A percentile compares a stretch with the other conserved stretches of the same genome.
Conservation (phyloP, 495 filamentous ascomycete species). For the Xanthoparmelia taractica region DNA sequence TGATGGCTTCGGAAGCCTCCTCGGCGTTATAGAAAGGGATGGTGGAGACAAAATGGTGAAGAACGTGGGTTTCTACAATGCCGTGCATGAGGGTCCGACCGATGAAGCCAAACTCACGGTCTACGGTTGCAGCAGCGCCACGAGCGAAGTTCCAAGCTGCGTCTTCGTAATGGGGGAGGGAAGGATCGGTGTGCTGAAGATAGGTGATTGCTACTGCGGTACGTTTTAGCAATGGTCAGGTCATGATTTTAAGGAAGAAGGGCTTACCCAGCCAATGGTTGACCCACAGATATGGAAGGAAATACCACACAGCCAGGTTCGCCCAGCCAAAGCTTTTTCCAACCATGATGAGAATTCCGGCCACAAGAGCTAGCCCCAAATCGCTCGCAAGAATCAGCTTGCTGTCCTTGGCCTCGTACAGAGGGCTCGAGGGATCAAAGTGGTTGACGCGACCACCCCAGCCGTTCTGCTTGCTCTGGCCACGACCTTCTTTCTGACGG, state of each 20-base stretch:
- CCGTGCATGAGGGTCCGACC: constrained; percentile 49
- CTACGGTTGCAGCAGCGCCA: constrained; percentile 52
- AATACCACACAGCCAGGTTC: constrained; percentile 90
- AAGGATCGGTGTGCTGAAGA: constrained; percentile 55
- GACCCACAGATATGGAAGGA: constrained; percentile 91
- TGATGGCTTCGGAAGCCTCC: constrained; percentile 53
- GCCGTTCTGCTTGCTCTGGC: constrained; percentile 85
- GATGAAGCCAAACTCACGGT: constrained; percentile 54
- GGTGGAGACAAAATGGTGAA: constrained; percentile 54
- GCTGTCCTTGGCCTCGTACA: constrained; percentile 86
- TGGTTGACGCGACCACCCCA: constrained; percentile 80
- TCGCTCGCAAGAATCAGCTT: constrained; percentile 79
- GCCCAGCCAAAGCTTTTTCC: constrained; percentile 69
- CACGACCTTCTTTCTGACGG: constrained; percentile 74
- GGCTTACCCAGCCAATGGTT: constrained; percentile 78
- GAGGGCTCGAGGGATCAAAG: constrained; percentile 76
- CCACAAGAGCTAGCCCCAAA: constrained; percentile 58
- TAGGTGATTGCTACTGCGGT: constrained; percentile 52
- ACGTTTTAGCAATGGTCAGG: constrained; percentile 31
- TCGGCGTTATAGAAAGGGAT: constrained; percentile 58
- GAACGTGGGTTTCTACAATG: constrained; percentile 55
- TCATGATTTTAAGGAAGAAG: constrained; percentile 1
- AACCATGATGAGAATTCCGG: constrained; percentile 49
- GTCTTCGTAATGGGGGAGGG: constrained; percentile 50
- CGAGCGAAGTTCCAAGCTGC: constrained; percentile 51